Conservation (phyloP, 306 rosid genomes). For the Corylus heterophylla region DNA sequence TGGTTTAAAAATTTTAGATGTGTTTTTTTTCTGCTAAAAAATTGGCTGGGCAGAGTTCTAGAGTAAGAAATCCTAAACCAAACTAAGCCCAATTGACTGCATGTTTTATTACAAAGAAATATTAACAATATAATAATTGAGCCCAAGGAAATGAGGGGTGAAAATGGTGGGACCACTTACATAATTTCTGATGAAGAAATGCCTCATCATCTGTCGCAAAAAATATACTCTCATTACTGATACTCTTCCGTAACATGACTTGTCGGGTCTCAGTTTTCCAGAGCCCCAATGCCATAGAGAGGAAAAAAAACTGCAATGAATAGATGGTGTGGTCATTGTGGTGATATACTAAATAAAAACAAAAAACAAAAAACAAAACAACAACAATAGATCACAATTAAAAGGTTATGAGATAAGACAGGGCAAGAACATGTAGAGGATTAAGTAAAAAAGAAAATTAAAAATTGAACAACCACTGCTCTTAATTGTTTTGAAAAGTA, state of each 20-base stretch:
- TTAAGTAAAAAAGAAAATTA: not conserved
- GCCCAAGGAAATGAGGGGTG: not conserved
- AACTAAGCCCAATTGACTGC: not conserved
- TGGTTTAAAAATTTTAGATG: not conserved
- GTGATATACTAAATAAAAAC: not conserved
- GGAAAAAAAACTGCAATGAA: slow-evolving; percentile 70
- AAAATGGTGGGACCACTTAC: slow-evolving; percentile 33
- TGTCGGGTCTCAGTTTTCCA: slow-evolving; percentile 72
- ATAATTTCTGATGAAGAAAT: slow-evolving; percentile 52
- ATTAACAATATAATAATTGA: not conserved
- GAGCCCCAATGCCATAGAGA: slow-evolving; percentile 87
- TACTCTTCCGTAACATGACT: slow-evolving; percentile 74
- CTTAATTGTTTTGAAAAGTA: not conserved
- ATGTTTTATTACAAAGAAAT: not conserved
- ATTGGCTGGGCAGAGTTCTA: not conserved
- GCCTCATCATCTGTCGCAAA: slow-evolving; percentile 69
- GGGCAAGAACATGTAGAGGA: not conserved
- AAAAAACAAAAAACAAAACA: too few relatives aligned
- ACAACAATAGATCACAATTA: not conserved
- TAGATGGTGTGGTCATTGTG: slow-evolving; percentile 19
- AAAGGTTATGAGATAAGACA: not conserved
- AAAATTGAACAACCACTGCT: not conserved
- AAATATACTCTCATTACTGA: slow-evolving; percentile 92
- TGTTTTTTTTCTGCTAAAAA: not conserved
- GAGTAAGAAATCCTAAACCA: not conserved